Evolutionary conservation across 2,329 filamentous ascomycete species (phyloP), one percentile per base, ranked within the genome.

Genomic region (Lachnellula occidentalis): DNA sequence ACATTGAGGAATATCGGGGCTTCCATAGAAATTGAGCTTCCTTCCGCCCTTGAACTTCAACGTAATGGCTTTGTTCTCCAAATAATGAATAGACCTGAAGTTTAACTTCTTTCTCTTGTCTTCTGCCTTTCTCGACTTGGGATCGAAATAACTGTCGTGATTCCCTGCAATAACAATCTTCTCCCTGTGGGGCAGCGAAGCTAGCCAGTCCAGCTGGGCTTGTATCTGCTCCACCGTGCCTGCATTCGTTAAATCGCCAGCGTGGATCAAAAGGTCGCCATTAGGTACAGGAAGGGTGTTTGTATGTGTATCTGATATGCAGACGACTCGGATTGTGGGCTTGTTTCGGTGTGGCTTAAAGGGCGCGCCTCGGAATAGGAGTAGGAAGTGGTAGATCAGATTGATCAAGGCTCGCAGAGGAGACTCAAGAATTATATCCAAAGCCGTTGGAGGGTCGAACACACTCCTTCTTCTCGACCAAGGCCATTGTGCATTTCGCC

Each of bases 101-200:
- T 90, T 76, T 15, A 92, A 76, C 31, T 69, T 71, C 58, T 74
- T 73, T n/a, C 74, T 67, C 19, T 77, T 75, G 66, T 90, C 83
- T 45, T 79, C 75, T 9, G 77, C 72, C 15, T 69, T 71, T 4
- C 88, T 78, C 14, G 82, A 83, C 34, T 76, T 75, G 22, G 80
- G 75, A 70, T 95, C 92, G 58, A 95, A 87, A 75, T 83, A 95
- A 64, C 83, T 86, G 67, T 96, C 92, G 70, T 96, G 92, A 68
- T 96, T 96, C 1, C 92, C 92, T 34, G 84, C 83, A 34, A 97
- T 83, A 36, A 92, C 80, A 22, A 96, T 77, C 71, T 96, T 95
- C 70, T 95, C 80, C 36, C 74, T 73, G 66, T 96, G 90, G 0
- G 89, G 88, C 7, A 92, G 79, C 3, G 76, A 75, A 46, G 77